Base-by-base conservation (phyloP, 73 alveolate species). In the Tetrahymena malaccensis region DNA sequence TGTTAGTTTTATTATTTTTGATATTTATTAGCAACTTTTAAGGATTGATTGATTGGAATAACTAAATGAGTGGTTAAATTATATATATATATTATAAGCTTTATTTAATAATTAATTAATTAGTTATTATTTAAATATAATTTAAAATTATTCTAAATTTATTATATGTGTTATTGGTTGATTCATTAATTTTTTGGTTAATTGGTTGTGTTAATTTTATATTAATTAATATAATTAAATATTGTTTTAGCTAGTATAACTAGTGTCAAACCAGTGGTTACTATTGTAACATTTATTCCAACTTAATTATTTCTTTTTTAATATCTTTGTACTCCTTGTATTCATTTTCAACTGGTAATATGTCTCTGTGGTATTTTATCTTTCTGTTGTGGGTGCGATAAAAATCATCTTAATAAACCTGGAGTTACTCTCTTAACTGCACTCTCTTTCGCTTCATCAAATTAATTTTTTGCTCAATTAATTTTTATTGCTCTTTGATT, bases 311-410 rank as follows among this genome's bases (percentile, higher is more conserved):
- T 93, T 97, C 99, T 33, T 56, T 93, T 94, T 98, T 98, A 27
- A 98, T 94, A 27, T 98, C 99, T 93, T 98, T 98, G 94, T 98
- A 98, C 34, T 97, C 84, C 94, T 97, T 98, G 94, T 98, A 98
- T 43, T 98, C 99, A 31, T 57, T 57, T 27, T 97, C 98, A 4
- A 98, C 99, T 4, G 99, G 99, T 22, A 97, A 96, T 38, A 98
- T 98, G 93, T 98, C 99, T 93, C 96, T 97, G 55, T 98, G 99
- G 94, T 96, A 98, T 93, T 98, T 95, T 21, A 98, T 97, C 96
- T 97, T 97, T 58, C 99, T 96, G 55, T 98, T 97, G 84, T 98
- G 98, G 21, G 97, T 98, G 50, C 96, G 93, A 31, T 96, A 96
- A 70, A 98, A 98, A 38, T 98, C 99, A 94, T 97, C 96, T 93